Evolutionary conservation across 495 filamentous ascomycete species (phyloP), one percentile per base, ranked within the genome.

Genomic region (Cladorrhinum samala): DNA sequence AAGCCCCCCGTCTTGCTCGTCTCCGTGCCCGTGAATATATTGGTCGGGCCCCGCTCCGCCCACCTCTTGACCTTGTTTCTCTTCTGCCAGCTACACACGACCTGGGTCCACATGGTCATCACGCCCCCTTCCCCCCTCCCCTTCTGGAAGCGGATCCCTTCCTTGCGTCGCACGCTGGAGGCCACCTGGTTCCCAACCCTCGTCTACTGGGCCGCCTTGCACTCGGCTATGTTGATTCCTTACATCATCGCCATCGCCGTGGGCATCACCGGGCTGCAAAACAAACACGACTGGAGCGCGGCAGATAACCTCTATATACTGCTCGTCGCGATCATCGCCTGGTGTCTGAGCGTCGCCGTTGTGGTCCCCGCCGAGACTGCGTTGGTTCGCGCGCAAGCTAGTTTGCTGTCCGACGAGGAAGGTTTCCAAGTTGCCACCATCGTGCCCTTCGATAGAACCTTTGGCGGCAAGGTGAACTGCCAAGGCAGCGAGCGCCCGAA

Each of bases 381-480:
- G 13, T 64, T 78, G n/a, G 58, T 62, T 24, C 75, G 77, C 40
- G 71, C 78, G 9, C 74, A 77, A 64, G 75, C 76, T 9, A 74
- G 73, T 44, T 71, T 79, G 33, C 69, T 79, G 23, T 72, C 75
- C 1, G 68, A 70, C 13, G 75, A 78, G 1, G 67, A 75, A 42
- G n/a, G n/a, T n/a, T n/a, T n/a, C n/a, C n/a, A n/a, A n/a, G n/a
- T n/a, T n/a, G 73, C 75, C 48, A 58, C 72, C 33, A 68, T 79
- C 47, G 64, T 79, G 3, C 72, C 76, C 42, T 79, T 79, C 50
- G 77, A 79, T 62, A 72, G 75, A 20, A 69, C 73, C 14, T 78
- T 78, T 58, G 58, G 59, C 47, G 73, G 75, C 49, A 73, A 64
- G 56, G 68, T 78, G 9, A 70, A 70, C 61, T n/a, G n/a, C n/a